Evolutionary conservation across 192 early-diverging fungal genomes (phyloP).

Genomic region (Coemansia sp.): DNA sequence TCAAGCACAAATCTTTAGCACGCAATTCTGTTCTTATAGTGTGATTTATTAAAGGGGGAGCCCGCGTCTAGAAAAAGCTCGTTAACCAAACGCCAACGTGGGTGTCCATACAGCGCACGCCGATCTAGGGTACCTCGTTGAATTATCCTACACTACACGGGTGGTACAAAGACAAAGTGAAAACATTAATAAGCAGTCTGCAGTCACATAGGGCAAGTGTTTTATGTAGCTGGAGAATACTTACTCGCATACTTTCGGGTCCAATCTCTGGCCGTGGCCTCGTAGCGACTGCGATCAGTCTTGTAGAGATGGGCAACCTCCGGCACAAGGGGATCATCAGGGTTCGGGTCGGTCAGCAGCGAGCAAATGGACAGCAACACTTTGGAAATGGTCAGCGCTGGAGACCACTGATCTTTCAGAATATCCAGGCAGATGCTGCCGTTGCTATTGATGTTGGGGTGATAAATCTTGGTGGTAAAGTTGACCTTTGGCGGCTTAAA

Average conservation of each 20-base stretch:
- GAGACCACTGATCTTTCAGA: slow-evolving; percentile 97
- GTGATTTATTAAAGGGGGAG: slow-evolving; percentile 10
- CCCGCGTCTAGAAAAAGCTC: neutral
- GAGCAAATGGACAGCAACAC: slow-evolving; percentile 98
- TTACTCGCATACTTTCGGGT: slow-evolving; percentile 83
- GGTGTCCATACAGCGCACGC: neutral
- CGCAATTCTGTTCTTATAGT: neutral
- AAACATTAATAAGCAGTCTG: too few relatives aligned
- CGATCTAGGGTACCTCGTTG: neutral
- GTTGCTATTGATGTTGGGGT: slow-evolving; percentile 99
- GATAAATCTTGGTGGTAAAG: slow-evolving; percentile 97
- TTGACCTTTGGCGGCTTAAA: slow-evolving; percentile 98
- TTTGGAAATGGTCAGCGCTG: slow-evolving; percentile 97
- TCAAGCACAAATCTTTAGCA: too few relatives aligned
- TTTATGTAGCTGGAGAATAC: slow-evolving; percentile 6
- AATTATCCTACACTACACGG: neutral
- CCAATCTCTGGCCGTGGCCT: slow-evolving; percentile 90
- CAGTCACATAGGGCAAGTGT: neutral
- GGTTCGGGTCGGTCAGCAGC: slow-evolving; percentile 97
- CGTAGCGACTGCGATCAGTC: slow-evolving; percentile 86
- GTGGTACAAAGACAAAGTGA: neutral
- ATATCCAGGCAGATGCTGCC: slow-evolving; percentile 98
- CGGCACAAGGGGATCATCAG: slow-evolving; percentile 95
- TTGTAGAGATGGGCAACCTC: slow-evolving; percentile 99
- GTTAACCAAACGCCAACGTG: neutral